Conservation (phyloP, 164 flowering plant species). For the Aristolochia contorta region DNA sequence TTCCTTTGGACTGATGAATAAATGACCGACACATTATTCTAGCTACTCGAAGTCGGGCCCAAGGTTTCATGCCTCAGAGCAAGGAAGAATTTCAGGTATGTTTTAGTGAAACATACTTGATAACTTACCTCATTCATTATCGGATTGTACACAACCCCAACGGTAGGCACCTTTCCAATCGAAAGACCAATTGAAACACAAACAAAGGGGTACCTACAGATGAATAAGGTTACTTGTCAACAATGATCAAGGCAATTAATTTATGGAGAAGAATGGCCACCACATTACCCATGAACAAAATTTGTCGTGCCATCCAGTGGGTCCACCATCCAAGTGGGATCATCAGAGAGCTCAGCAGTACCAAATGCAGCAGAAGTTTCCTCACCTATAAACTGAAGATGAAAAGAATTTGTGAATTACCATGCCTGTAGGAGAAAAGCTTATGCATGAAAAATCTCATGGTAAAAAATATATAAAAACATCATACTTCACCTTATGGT, state of each 20-base stretch:
- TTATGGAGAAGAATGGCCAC: background rate
- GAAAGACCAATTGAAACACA: conserved; percentile 96
- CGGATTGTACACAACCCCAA: conserved; percentile 96
- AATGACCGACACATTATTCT: background rate
- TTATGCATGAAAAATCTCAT: background rate
- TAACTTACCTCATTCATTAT: conserved; percentile 74
- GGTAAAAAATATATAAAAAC: background rate
- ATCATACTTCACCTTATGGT: conserved; percentile 52
- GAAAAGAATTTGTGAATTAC: background rate
- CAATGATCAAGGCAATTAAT: too few species aligned
- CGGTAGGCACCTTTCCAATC: conserved; percentile 63
- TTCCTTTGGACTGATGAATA: too few species aligned
- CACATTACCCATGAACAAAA: conserved; percentile 82
- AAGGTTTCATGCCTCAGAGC: too few species aligned
- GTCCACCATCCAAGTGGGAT: conserved; percentile 98
- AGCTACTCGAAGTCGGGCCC: background rate
- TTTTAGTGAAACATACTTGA: background rate
- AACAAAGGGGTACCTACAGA: conserved; percentile 79
- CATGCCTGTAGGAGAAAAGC: background rate
- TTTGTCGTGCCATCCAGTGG: conserved; percentile 98
- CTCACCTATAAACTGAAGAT: conserved; percentile 80
- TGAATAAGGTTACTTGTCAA: background rate
- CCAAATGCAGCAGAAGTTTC: conserved; percentile 93
- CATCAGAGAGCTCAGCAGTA: conserved; percentile 59
- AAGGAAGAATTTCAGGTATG: too few species aligned